These are phyloP conservation scores for Rhizopogon vulgaris DNA, from an alignment of 768 basidiomycete species.

Conservation along the genomic window DNA sequence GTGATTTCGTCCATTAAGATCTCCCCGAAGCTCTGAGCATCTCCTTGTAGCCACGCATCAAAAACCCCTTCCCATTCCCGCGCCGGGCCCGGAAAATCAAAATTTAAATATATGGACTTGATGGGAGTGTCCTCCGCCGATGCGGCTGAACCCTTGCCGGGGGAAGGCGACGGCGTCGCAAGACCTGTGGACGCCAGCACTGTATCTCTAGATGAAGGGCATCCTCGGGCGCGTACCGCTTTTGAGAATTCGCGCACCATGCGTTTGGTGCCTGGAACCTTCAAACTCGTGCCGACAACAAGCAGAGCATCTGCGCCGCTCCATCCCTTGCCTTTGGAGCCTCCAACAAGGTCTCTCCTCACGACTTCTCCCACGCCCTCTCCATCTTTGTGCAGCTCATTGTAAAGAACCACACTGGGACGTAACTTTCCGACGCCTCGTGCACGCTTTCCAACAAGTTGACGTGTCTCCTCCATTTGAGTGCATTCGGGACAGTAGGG, in stretches of 20 bases:
- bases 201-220: constrained; percentile 28
- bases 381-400: constrained; percentile 82
- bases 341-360: constrained; percentile 72
- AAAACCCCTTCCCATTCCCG: constrained; percentile 89
- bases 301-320: constrained; percentile 77
- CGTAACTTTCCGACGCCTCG: constrained; percentile 76
- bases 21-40: constrained; percentile 74
- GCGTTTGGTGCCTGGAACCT: constrained; percentile 86
- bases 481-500: constrained; percentile 79
- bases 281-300: constrained; percentile 86
- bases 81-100: constrained; percentile 80
- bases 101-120: constrained; percentile 75
- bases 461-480: constrained; percentile 60
- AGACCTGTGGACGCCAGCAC: constrained; percentile 21
- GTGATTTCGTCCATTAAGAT: constrained; percentile 53
- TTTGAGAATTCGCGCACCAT: constrained; percentile 87
- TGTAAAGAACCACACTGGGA: constrained; percentile 87
- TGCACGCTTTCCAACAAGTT: constrained; percentile 70
- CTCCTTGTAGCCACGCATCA: constrained; percentile 85
- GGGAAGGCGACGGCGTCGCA: constrained; percentile 43
- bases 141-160: constrained; percentile 28
- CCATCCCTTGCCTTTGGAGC: constrained; percentile 58
- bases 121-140: constrained; percentile 49
- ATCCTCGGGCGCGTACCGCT: constrained; percentile 54
- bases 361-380: constrained; percentile 83